phyloP scores from a whole-genome alignment of 176 grass and related monocot genomes.

The Aegilops sharonensis region DNA sequence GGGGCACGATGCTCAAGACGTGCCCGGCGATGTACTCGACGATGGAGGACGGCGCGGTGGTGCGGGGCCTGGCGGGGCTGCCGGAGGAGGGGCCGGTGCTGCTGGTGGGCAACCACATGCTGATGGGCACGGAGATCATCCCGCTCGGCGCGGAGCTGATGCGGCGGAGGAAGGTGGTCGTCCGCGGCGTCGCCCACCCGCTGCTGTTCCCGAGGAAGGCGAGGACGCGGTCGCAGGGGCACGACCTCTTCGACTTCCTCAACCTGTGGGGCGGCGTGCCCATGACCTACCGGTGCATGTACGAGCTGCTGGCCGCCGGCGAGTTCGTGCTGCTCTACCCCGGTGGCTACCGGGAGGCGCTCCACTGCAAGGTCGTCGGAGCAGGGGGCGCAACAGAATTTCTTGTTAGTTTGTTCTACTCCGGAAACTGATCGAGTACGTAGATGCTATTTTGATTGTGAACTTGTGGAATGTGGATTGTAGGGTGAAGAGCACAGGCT shows the following conservation, averaged over 20 bases:
- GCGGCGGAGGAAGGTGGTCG: conserved; percentile 35
- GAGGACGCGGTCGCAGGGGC: conserved; percentile 41
- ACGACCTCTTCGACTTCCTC: conserved; percentile 65
- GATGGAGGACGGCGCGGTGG: conserved; percentile 41
- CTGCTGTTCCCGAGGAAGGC: conserved; percentile 46
- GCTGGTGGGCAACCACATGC: conserved; percentile 79
- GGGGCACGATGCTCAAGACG: conserved; percentile 41
- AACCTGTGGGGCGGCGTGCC: conserved; percentile 66
- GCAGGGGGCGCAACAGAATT: no score
- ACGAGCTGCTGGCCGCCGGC: conserved; percentile 46
- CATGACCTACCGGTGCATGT: conserved; percentile 41
- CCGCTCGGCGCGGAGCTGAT: conserved; percentile 51
- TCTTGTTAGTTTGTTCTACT: no score
- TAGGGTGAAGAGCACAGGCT: conserved; percentile 65
- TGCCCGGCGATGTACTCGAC: conserved; percentile 69
- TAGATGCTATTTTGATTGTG: no score
- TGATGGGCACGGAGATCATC: conserved; percentile 63
- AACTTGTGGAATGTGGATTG: background rate
- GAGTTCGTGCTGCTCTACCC: conserved; percentile 76
- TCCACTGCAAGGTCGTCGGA: conserved; percentile 55
- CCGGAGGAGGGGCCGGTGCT: conserved; percentile 59
- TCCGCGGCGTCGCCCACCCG: conserved; percentile 60
- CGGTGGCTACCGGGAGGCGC: conserved; percentile 60
- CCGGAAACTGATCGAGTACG: no score
- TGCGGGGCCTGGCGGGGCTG: conserved; percentile 49